Conservation (phyloP, 345 rosid species). For the Physaria fendleri region DNA sequence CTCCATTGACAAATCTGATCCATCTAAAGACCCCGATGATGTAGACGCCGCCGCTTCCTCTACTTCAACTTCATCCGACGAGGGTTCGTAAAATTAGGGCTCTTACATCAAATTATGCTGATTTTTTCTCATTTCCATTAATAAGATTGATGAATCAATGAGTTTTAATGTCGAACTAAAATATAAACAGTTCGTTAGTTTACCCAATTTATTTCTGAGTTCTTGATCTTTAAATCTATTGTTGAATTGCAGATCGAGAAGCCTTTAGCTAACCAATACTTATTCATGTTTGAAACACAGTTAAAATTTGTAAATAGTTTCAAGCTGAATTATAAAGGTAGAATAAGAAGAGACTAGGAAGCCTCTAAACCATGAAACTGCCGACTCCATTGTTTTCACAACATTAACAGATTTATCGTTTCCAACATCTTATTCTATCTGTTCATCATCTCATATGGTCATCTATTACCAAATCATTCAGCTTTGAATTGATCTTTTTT, state of each 20-base stretch:
- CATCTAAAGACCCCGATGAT: constrained; percentile 63
- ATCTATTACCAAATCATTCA: too few relatives aligned
- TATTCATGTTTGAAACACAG: not conserved
- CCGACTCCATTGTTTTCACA: too few relatives aligned
- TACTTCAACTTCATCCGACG: not conserved
- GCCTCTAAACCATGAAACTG: not conserved
- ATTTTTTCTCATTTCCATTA: not conserved
- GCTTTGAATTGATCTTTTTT: too few relatives aligned
- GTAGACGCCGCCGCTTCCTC: not conserved
- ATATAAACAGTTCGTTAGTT: not conserved
- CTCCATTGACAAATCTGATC: constrained; percentile 69
- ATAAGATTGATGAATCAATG: not conserved
- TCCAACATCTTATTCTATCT: too few relatives aligned
- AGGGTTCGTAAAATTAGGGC: constrained; percentile 5
- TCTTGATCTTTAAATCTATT: not conserved
- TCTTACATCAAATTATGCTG: not conserved
- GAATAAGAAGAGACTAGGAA: not conserved
- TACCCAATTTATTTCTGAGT: not conserved
- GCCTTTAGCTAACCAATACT: not conserved
- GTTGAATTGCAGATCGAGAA: not conserved
- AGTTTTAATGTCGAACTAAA: not conserved
- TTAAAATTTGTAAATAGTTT: not conserved
- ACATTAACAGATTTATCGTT: too few relatives aligned
- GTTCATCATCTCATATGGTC: too few relatives aligned
- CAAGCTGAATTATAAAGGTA: not conserved